phyloP scores from a whole-genome alignment of 306 rosid species.

The Fagus sylvatica region DNA sequence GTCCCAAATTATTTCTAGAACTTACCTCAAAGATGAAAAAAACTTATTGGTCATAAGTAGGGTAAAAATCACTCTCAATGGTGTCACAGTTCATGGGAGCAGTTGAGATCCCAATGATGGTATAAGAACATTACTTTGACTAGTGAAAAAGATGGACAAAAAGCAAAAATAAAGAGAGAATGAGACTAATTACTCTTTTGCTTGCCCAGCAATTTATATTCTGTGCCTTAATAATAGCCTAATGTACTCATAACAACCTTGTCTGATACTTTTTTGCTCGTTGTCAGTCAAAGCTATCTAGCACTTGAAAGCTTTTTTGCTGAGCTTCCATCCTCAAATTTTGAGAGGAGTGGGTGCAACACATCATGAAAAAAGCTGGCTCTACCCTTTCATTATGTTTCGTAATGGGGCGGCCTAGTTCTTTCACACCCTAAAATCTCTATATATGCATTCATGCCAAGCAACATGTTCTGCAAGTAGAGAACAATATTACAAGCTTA shows the following conservation, averaged over 20 bases:
- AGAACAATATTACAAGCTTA: background rate
- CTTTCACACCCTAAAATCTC: background rate
- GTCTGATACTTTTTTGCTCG: background rate
- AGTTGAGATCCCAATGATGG: constrained; percentile 41
- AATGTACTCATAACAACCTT: constrained; percentile 26
- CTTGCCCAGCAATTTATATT: constrained; percentile 22
- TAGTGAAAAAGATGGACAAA: background rate
- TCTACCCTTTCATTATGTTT: background rate
- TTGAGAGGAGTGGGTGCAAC: constrained; percentile 33
- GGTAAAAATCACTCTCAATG: background rate
- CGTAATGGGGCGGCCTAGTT: background rate
- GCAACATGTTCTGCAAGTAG: background rate
- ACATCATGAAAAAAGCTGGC: constrained; percentile 31
- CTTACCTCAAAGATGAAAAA: background rate
- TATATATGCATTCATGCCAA: background rate
- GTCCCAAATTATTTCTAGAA: background rate
- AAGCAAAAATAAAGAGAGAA: background rate
- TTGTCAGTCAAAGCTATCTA: constrained; percentile 35
- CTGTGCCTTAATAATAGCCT: constrained; percentile 28
- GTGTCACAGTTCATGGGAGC: constrained; percentile 1
- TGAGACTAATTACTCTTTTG: background rate
- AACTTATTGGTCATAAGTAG: background rate
- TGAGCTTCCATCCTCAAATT: constrained; percentile 25
- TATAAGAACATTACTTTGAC: constrained; percentile 29
- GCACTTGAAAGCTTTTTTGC: constrained; percentile 24